phyloP scores from a whole-genome alignment of 331 rosid genomes.

The Pyrus hybrid region DNA sequence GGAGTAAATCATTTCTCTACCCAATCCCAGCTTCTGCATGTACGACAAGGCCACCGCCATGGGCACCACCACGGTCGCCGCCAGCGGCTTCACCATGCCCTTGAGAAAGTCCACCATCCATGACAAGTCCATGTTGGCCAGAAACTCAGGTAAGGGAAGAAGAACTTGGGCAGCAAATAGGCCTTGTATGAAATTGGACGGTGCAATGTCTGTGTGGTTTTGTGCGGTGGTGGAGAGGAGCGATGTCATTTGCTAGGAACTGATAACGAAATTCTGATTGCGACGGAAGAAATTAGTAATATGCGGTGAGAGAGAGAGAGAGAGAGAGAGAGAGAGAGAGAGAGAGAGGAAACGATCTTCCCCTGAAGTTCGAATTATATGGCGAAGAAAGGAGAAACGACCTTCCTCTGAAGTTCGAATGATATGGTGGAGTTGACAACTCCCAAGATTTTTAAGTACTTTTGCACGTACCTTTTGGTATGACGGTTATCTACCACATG shows the following conservation, averaged over 20 bases:
- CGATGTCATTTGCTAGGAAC: background rate
- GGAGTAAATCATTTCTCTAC: slow-evolving; percentile 61
- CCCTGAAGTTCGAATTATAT: slow-evolving; percentile 1
- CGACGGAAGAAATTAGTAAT: background rate
- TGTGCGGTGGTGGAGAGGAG: background rate
- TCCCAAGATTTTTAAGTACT: background rate
- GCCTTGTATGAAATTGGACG: background rate
- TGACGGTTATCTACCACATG: background rate
- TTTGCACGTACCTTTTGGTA: background rate
- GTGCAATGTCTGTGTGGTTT: background rate
- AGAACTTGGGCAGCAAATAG: background rate
- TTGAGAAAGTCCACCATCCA: slow-evolving; percentile 52
- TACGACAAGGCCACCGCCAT: slow-evolving; percentile 59
- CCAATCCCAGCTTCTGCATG: slow-evolving; percentile 63
- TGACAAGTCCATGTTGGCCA: slow-evolving; percentile 23
- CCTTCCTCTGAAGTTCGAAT: slow-evolving; percentile 5
- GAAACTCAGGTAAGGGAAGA: background rate
- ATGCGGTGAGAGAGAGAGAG: background rate
- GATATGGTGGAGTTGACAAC: slow-evolving; percentile 14
- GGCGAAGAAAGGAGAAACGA: slow-evolving; percentile 4
- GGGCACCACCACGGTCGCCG: slow-evolving; percentile 57
- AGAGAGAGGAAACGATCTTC: background rate
- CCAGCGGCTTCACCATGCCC: slow-evolving; percentile 75
- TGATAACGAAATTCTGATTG: background rate
- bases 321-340: too few relatives aligned